These are phyloP conservation scores for Annulohypoxylon stygium DNA, from an alignment of 495 filamentous ascomycete genomes.

Conservation along the genomic window DNA sequence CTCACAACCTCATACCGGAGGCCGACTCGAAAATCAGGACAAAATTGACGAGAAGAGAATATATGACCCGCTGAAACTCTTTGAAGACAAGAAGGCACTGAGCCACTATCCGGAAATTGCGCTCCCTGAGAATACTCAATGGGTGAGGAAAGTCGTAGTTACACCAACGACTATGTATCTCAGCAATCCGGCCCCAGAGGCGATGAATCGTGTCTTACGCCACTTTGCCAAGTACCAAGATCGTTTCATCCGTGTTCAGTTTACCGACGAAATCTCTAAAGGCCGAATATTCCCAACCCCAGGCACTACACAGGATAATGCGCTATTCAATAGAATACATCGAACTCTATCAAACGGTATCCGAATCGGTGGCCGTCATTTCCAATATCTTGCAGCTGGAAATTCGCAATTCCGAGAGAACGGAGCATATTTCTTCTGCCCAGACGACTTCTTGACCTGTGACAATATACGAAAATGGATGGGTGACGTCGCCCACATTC, in stretches of 20 bases:
- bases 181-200: conserved; percentile 81
- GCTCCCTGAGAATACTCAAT: conserved; percentile 78
- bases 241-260: conserved; percentile 90
- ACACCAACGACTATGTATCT: conserved; percentile 88
- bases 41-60: conserved; percentile 66
- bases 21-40: conserved; percentile 30
- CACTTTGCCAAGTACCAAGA: conserved; percentile 76
- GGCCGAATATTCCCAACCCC: conserved; percentile 62
- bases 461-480: conserved; percentile 88
- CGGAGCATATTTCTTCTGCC: conserved; percentile 90
- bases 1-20: conserved; percentile 46
- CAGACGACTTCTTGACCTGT: conserved; percentile 70
- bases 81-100: conserved; percentile 63
- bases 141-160: conserved; percentile 78
- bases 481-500: conserved; percentile 85
- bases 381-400: conserved; percentile 92
- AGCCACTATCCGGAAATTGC: conserved; percentile 64
- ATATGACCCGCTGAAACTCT: conserved; percentile 81
- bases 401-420: conserved; percentile 96
- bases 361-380: conserved; percentile 80
- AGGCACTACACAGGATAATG: conserved; percentile 69
- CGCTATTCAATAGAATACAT: conserved; percentile 79
- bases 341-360: conserved; percentile 83
- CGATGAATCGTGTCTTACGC: conserved; percentile 87
- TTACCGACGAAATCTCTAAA: conserved; percentile 79